A percentile compares a stretch with the other conserved stretches of the same genome.
phyloP scores from a whole-genome alignment of 257 asterid species.

The Penstemon newberryi region DNA sequence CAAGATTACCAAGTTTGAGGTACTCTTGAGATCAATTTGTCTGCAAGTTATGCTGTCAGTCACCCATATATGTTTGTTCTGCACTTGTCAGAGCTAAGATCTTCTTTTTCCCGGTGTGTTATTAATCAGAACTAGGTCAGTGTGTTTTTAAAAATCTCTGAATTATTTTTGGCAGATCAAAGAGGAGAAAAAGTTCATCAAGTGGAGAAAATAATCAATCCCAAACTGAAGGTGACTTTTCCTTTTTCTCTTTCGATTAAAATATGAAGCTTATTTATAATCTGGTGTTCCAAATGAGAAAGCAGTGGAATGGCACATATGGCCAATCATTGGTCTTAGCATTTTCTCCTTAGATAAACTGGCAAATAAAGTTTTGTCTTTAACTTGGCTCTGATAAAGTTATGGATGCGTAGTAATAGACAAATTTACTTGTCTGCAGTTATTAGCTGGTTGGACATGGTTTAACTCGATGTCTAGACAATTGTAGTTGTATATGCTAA shows the following conservation, averaged over 20 bases:
- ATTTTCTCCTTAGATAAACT: neutral
- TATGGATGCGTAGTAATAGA: neutral
- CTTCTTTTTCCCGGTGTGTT: too few species aligned
- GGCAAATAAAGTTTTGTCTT: too few species aligned
- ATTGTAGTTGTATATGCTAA: neutral
- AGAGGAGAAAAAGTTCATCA: conserved; percentile 75
- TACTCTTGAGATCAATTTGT: too few species aligned
- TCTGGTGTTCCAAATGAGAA: conserved; percentile 5
- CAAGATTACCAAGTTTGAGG: too few species aligned
- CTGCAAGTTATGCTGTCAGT: too few species aligned
- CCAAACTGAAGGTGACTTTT: conserved; percentile 49
- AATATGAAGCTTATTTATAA: conserved; percentile 2
- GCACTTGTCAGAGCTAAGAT: too few species aligned
- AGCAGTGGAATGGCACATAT: neutral
- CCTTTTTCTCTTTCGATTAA: conserved; percentile 7
- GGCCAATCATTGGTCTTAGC: conserved; percentile 4
- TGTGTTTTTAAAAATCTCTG: neutral
- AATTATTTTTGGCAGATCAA: conserved; percentile 54
- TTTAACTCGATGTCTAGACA: neutral
- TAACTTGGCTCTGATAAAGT: too few species aligned
- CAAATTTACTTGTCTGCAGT: neutral
- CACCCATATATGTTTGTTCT: too few species aligned
- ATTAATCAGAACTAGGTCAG: too few species aligned
- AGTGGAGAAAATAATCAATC: conserved; percentile 74
- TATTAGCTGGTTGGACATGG: conserved; percentile 1